phyloP scores from a whole-genome alignment of 176 grass and related monocot species.

The Miscanthus lutarioriparius region DNA sequence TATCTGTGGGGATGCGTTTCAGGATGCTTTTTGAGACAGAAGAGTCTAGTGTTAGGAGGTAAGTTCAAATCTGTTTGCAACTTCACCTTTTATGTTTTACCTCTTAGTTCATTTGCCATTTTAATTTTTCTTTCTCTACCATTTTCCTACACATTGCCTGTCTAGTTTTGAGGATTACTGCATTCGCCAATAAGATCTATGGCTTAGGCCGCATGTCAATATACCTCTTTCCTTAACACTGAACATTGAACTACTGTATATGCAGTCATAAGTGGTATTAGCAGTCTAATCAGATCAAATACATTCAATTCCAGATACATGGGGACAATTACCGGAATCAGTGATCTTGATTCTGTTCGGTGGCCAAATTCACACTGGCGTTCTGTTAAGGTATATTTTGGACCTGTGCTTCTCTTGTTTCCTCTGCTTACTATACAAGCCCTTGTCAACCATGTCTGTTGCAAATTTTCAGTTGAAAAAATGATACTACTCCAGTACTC shows the following conservation, averaged over 20 bases:
- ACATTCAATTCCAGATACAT: conserved; percentile 70
- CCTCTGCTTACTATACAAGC: background rate
- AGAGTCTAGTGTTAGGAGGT: conserved; percentile 94
- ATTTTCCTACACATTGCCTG: background rate
- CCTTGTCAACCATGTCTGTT: conserved; percentile 4
- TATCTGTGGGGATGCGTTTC: conserved; percentile 97
- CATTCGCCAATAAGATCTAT: background rate
- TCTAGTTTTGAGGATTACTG: background rate
- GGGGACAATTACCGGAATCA: conserved; percentile 98
- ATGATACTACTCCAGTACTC: background rate
- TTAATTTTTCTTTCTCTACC: background rate
- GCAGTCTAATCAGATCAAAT: background rate
- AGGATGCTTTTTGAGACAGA: conserved; percentile 99
- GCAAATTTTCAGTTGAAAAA: conserved; percentile 24
- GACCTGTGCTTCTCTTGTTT: background rate
- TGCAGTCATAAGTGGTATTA: background rate
- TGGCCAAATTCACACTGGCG: conserved; percentile 99
- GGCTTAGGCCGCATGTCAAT: background rate
- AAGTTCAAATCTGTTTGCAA: conserved; percentile 9
- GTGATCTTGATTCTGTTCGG: conserved; percentile 78
- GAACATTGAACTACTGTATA: background rate
- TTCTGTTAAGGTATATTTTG: conserved; percentile 81
- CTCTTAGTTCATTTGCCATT: background rate
- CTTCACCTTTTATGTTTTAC: background rate
- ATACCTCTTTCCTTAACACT: background rate